Base-by-base conservation (phyloP, 2,329 filamentous ascomycete genomes). In the Venturia nashicola region DNA sequence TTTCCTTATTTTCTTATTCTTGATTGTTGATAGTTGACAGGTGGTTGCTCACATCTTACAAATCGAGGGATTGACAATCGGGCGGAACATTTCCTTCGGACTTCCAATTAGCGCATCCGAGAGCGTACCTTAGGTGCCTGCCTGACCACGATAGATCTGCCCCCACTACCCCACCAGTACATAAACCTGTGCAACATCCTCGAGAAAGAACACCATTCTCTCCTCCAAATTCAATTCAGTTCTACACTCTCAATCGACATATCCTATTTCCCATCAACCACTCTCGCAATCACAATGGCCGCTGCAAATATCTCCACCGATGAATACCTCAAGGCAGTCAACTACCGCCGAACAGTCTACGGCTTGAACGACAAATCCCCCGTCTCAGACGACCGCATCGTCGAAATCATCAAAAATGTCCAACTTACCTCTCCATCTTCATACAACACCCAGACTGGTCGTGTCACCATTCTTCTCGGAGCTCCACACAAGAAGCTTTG, bases 401-500 rank as follows among this genome's bases (percentile, higher is more conserved):
- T 65, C 42, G 61, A 65, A 34, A 51, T 66, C 20, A 62, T 61
- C 61, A 46, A 66, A 34, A 43, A 60, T 20, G 65, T 62, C 54
- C 42, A 64, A 16, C 61, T 65, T n/a, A 51, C 40, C 36, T 60
- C 61, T 61, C 65, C 65, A 48, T 63, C 59, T 9, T 62, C 64
- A 5, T 66, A 66, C 59, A 64, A 66, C 57, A 66, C 39, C 48
- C 65, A 66, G 32, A 46, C 64, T n/a, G 57, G 57, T 23, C 65
- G 65, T 34, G 18, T 66, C 18, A 61, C 64, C 34, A 40, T 66
- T 32, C 23, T 66, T 16, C 59, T 66, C 40, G 65, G 65, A 20
- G 64, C 59, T 27, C 23, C 63, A 9, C 65, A 66, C 65, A 65
- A 65, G 43, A 65, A 66, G 64, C 64, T 66, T 16, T 66, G 65